phyloP scores from a whole-genome alignment of 2,329 filamentous ascomycete genomes.

The Cladophialophora carrionii region DNA sequence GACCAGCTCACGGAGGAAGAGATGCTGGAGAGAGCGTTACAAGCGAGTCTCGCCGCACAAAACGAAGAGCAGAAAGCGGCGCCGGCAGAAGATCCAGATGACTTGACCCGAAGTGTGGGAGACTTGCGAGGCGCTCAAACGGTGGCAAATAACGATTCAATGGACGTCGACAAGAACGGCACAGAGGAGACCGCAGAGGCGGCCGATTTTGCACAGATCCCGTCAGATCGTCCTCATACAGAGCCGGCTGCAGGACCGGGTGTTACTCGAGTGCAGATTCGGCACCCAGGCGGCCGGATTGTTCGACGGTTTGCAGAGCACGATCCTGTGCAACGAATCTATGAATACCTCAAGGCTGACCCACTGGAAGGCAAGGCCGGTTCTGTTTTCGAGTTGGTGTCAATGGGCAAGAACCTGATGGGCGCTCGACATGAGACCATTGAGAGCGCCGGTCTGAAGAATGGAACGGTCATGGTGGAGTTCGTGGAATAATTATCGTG shows the following conservation, averaged over 20 bases:
- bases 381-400: constrained; percentile 82
- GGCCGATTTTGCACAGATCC: constrained; percentile 69
- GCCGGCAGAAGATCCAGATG: constrained; percentile 76
- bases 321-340: constrained; percentile 80
- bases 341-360: constrained; percentile 93
- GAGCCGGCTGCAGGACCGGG: constrained; percentile 75
- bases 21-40: constrained; percentile 90
- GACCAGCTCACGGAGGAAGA: constrained; percentile 94
- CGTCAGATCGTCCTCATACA: constrained; percentile 70
- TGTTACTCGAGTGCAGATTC: constrained; percentile 89
- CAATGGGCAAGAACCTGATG: constrained; percentile 84
- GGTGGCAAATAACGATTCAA: constrained; percentile 45
- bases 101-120: constrained; percentile 70
- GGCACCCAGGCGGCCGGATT: constrained; percentile 79
- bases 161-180: constrained; percentile 46
- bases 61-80: constrained; percentile 40
- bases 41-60: constrained; percentile 75
- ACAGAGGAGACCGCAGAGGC: constrained; percentile 40
- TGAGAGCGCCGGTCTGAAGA: constrained; percentile 81
- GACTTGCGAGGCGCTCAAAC: constrained; percentile 59
- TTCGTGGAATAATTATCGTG: constrained; percentile 61
- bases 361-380: constrained; percentile 79
- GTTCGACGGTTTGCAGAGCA: constrained; percentile 80
- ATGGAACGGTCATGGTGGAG: constrained; percentile 94
- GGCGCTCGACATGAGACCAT: constrained; percentile 73